Conservation (phyloP, 495 filamentous ascomycete species). For the Poronia punctata region DNA sequence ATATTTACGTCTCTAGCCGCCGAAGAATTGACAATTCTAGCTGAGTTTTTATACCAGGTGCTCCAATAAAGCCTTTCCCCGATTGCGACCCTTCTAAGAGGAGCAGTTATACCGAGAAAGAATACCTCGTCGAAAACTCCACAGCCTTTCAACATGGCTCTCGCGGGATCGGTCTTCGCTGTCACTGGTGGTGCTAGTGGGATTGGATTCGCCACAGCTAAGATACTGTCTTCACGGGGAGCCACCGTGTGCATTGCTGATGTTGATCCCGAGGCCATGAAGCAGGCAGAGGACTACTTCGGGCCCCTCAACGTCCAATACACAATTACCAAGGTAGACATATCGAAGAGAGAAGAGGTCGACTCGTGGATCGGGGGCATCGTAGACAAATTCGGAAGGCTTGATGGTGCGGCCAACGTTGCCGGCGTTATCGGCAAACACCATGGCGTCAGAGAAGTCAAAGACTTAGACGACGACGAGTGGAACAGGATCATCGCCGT, state of each 20-base stretch:
- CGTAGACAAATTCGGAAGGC: conserved; percentile 25
- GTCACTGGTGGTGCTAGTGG: conserved; percentile 50
- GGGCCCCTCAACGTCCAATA: conserved; percentile 17
- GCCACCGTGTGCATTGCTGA: conserved; percentile 49
- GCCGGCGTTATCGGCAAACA: conserved; percentile 40
- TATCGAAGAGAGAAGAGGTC: conserved; percentile 27
- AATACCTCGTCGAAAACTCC: neutral
- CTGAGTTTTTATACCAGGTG: too few species aligned
- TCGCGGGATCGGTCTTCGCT: conserved; percentile 43
- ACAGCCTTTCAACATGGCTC: conserved; percentile 11
- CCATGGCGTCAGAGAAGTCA: conserved; percentile 23
- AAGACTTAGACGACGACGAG: conserved; percentile 35
- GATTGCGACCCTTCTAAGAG: neutral
- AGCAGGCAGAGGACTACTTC: conserved; percentile 22
- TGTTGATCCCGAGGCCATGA: conserved; percentile 35
- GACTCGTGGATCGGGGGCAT: conserved; percentile 30
- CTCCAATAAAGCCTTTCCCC: neutral
- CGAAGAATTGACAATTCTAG: too few species aligned
- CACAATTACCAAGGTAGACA: conserved; percentile 24
- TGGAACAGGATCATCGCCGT: conserved; percentile 49
- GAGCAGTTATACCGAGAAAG: neutral
- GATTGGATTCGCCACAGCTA: conserved; percentile 51
- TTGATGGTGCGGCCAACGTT: conserved; percentile 55
- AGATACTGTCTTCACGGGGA: conserved; percentile 40
- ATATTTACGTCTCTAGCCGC: too few species aligned